Evolutionary conservation across 805 yeast species (phyloP), one percentile per base, ranked within the genome.

Genomic region (Cyberlindnera bimundalis): DNA sequence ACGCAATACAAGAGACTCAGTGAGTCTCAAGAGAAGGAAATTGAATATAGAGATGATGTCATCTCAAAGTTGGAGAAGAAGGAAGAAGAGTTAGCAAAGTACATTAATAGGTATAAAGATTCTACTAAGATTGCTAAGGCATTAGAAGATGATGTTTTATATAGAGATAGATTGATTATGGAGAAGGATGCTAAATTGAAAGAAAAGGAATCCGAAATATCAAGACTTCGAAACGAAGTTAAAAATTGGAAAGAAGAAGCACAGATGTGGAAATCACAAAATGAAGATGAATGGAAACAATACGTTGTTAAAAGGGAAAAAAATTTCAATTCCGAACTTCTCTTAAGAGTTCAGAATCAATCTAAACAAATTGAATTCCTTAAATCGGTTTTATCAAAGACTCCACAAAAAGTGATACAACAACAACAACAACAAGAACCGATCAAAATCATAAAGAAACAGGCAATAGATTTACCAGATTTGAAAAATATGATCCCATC

Each of bases 21-120:
- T 17, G 58, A 43, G 25, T 40, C 46, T 7, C 54, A 49, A 29
- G 60, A 56, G 29, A 49, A 50, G 4, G 61, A 56, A 40, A 53
- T 56, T 14, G 39, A 37, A 30, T 55, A 47, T 28, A 37, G 61
- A 37, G 61, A 56, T 30, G 42, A 44, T 13, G 43, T 54, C 16
- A 56, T 56, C 27, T 46, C 43, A 18, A 38, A 43, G 8, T 29
- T 51, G n/a, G 55, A 56, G 24, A 37, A 35, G 19, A 44, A 39
- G 20, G 43, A 52, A 19, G 13, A 25, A 2, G 35, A 39, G 18
- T 17, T 45, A 15, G 32, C 37, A 23, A 40, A 42, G 36, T 40
- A 33, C 13, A 39, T 42, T 8, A 21, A 14, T 14, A 37, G 37
- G 15, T 24, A 48, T 8, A 43, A 35, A 21, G 45, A 47, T 2